Conservation (phyloP, 73 alveolate genomes). For the Paramecium biaurelia region DNA sequence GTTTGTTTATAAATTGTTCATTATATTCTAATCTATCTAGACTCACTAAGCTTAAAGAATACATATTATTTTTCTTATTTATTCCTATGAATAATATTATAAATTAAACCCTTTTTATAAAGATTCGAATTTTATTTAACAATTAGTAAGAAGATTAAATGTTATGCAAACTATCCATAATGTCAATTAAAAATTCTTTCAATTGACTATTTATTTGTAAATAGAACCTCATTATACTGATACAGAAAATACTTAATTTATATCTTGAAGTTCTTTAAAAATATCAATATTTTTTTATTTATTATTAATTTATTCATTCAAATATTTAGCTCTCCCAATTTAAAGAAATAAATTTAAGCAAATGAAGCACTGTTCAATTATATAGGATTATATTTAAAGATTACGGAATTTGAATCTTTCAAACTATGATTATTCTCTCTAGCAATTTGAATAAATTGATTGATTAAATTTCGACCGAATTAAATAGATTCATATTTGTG, state of each 20-base stretch:
- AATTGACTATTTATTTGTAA: neutral
- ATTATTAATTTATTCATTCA: neutral
- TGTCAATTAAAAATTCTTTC: neutral
- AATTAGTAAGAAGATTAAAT: neutral
- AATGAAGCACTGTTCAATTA: neutral
- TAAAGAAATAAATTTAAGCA: neutral
- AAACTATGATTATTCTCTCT: neutral
- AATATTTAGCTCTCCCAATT: neutral
- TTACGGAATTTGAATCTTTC: neutral
- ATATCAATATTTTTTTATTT: neutral
- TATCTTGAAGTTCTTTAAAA: too few species aligned
- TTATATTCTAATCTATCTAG: neutral
- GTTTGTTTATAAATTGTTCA: neutral
- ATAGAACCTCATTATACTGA: neutral
- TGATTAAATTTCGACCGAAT: neutral
- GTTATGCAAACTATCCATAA: neutral
- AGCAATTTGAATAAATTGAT: neutral
- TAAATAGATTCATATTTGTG: neutral
- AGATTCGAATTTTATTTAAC: too few species aligned
- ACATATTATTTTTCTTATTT: neutral
- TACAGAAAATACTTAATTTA: neutral
- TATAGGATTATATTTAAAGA: neutral
- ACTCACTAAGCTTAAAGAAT: neutral
- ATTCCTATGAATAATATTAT: neutral
- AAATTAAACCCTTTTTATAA: neutral